Percentiles rank a stretch among this genome's conserved stretches.
phyloP scores from a whole-genome alignment of 1,139 yeast genomes.

The Protomyces gravidus region DNA sequence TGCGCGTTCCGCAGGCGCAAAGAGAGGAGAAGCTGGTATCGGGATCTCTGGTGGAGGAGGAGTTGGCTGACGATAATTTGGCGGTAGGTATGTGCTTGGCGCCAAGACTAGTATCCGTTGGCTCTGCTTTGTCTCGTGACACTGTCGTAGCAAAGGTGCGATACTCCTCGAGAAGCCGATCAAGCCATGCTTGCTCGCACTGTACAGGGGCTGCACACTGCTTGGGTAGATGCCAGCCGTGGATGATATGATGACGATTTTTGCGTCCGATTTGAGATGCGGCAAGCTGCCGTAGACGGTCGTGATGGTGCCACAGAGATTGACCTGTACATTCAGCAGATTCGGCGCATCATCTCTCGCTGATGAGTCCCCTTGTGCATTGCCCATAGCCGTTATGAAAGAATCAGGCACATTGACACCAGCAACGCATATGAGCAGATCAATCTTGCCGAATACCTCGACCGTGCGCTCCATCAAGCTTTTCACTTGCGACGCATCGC shows the following conservation, averaged over 20 bases:
- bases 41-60: neutral
- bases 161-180: slow-evolving; percentile 16
- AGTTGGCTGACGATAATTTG: slow-evolving; percentile 4
- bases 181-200: slow-evolving; percentile 20
- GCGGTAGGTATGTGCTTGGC: slow-evolving; percentile 25
- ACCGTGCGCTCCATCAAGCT: slow-evolving; percentile 9
- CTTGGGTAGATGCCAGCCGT: slow-evolving; percentile 25
- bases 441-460: slow-evolving; percentile 18
- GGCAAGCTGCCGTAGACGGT: slow-evolving; percentile 10
- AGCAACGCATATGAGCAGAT: slow-evolving; percentile 17
- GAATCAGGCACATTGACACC: slow-evolving; percentile 27
- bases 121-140: neutral
- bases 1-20: neutral
- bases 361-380: neutral
- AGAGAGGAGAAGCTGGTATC: neutral
- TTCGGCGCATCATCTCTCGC: slow-evolving; percentile 5
- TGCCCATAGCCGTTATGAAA: slow-evolving; percentile 6
- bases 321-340: slow-evolving; percentile 16
- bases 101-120: slow-evolving; percentile 25
- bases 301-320: slow-evolving; percentile 18
- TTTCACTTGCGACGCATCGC: slow-evolving; percentile 5
- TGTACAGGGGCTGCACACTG: slow-evolving; percentile 24
- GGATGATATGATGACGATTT: slow-evolving; percentile 15
- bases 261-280: neutral
- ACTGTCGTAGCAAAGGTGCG: slow-evolving; percentile 8